phyloP scores from a whole-genome alignment of 2,329 filamentous ascomycete species.

The Thielaviopsis punctulata region DNA sequence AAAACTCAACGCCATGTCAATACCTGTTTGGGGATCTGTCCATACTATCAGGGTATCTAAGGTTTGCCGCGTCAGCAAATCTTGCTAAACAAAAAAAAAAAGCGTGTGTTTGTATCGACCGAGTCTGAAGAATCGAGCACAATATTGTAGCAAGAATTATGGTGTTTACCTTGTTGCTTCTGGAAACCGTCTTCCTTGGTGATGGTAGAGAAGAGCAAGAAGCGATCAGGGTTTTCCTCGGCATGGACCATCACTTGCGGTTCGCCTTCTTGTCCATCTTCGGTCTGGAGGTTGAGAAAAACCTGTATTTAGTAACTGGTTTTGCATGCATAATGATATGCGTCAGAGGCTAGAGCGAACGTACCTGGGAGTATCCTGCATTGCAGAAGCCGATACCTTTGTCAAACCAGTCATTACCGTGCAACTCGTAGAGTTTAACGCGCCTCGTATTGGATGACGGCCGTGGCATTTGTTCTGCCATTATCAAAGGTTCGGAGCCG shows the following conservation, averaged over 20 bases:
- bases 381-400: constrained; percentile 90
- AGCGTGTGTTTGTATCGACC: neutral
- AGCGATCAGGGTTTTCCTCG: constrained; percentile 72
- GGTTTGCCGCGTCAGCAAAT: constrained; percentile 6
- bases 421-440: constrained; percentile 98
- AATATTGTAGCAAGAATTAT: neutral
- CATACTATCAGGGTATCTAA: constrained; percentile 93
- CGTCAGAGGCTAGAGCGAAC: constrained; percentile 18
- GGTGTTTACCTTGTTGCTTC: constrained; percentile 72
- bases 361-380: constrained; percentile 56
- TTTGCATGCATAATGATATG: neutral
- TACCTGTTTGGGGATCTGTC: constrained; percentile 69
- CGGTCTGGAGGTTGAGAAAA: constrained; percentile 24
- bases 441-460: constrained; percentile 50
- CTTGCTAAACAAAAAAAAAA: neutral
- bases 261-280: constrained; percentile 51
- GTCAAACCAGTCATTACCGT: constrained; percentile 98
- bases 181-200: constrained; percentile 91
- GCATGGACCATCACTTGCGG: constrained; percentile 81
- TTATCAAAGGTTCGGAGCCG: constrained; percentile 46
- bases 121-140: neutral
- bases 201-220: constrained; percentile 78
- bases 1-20: constrained; percentile 96
- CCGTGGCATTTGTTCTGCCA: constrained; percentile 56
- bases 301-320: neutral